Evolutionary conservation across 768 basidiomycete species (phyloP).

Genomic region (Russula earlei): DNA sequence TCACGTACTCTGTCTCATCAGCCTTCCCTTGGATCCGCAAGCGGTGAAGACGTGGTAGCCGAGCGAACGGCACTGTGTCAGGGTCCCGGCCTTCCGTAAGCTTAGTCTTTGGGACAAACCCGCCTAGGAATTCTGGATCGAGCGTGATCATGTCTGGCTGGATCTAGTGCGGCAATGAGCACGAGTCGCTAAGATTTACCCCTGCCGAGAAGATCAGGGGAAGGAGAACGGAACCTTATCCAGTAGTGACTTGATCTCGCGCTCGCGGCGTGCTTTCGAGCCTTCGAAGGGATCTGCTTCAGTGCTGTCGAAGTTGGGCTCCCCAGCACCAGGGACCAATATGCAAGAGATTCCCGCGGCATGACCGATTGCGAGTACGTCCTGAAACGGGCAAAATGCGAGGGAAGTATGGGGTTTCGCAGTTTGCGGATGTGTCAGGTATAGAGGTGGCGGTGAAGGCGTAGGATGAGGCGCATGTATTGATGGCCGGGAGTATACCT

Average conservation of each 20-base stretch:
- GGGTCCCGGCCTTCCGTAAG: slow-evolving; percentile 40
- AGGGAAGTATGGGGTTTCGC: slow-evolving; percentile 65
- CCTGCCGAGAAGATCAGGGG: slow-evolving; percentile 9
- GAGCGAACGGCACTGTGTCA: slow-evolving; percentile 49
- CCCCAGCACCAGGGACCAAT: slow-evolving; percentile 86
- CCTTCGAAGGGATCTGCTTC: slow-evolving; percentile 96
- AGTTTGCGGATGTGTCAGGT: slow-evolving; percentile 81
- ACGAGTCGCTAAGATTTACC: background rate
- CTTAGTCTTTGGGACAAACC: slow-evolving; percentile 51
- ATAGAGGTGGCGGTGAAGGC: slow-evolving; percentile 62
- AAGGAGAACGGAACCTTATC: slow-evolving; percentile 49
- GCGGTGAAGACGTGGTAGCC: slow-evolving; percentile 72
- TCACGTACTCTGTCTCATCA: slow-evolving; percentile 50
- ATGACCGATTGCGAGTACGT: slow-evolving; percentile 76
- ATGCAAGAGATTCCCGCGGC: slow-evolving; percentile 70
- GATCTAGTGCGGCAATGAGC: slow-evolving; percentile 40
- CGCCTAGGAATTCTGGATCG: slow-evolving; percentile 68
- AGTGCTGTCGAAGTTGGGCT: slow-evolving; percentile 87
- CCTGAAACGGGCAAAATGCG: slow-evolving; percentile 85
- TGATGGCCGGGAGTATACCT: slow-evolving; percentile 67
- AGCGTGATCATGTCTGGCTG: slow-evolving; percentile 88
- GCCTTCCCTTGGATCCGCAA: slow-evolving; percentile 65
- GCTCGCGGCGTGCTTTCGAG: slow-evolving; percentile 68
- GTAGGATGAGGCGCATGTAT: slow-evolving; percentile 47
- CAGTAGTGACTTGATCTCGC: slow-evolving; percentile 82